Conservation (phyloP, 1,284 basidiomycete genomes). For the Sporisorium exsertum region DNA sequence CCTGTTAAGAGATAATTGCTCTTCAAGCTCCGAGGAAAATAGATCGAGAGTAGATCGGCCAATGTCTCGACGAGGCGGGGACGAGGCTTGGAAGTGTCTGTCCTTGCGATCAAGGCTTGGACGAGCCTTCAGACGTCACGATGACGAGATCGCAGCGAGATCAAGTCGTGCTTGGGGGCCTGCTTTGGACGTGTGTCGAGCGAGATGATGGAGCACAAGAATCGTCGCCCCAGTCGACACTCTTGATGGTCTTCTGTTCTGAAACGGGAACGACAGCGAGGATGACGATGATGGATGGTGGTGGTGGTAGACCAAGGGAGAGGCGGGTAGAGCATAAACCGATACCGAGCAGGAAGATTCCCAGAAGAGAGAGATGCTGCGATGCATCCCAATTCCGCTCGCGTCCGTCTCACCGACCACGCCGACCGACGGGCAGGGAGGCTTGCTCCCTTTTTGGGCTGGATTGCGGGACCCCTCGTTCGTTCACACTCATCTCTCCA, state of each 20-base stretch:
- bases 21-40: too few species aligned
- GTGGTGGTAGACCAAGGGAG: conserved; percentile 2
- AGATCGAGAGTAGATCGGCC: not conserved
- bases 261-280: not conserved
- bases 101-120: not conserved
- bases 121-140: not conserved
- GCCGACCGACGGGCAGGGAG: too few species aligned
- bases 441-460: too few species aligned
- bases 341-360: not conserved
- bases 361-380: not conserved
- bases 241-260: not conserved
- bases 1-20: too few species aligned
- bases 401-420: conserved; percentile 15
- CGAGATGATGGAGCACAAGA: not conserved
- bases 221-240: not conserved
- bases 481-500: too few species aligned
- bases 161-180: not conserved
- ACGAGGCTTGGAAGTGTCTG: not conserved
- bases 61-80: not conserved
- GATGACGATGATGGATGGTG: not conserved
- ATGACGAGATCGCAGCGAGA: not conserved
- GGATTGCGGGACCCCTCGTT: conserved; percentile 4
- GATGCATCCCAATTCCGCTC: conserved; percentile 24
- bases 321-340: not conserved
- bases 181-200: not conserved